phyloP scores from a whole-genome alignment of 2,329 filamentous ascomycete genomes.

The Camptophora hylomeconis region DNA sequence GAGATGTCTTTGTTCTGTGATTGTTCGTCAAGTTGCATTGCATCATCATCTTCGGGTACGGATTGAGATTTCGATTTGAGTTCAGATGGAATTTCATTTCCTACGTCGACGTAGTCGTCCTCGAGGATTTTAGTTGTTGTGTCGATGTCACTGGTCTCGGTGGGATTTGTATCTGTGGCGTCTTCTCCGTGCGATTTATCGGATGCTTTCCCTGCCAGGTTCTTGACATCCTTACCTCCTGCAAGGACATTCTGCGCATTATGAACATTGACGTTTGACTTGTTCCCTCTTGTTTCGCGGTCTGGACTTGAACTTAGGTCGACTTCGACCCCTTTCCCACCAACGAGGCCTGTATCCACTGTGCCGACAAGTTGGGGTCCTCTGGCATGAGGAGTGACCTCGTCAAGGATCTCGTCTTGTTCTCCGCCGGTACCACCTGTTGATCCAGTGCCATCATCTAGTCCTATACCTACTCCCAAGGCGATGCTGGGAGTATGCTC shows the following conservation, averaged over 20 bases:
- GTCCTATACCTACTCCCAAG: conserved; percentile 10
- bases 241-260: conserved; percentile 11
- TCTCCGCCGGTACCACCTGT: conserved; percentile 22
- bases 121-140: conserved; percentile 4
- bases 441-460: conserved; percentile 22
- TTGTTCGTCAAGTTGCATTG: neutral
- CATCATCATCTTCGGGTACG: neutral
- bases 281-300: conserved; percentile 5
- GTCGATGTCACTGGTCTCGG: conserved; percentile 5
- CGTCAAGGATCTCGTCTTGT: conserved; percentile 29
- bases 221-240: conserved; percentile 8
- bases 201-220: conserved; percentile 1
- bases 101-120: conserved; percentile 4
- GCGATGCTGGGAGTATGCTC: conserved; percentile 30
- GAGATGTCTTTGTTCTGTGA: neutral
- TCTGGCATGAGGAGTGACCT: conserved; percentile 56
- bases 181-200: no score
- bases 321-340: conserved; percentile 33
- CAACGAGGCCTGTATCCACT: conserved; percentile 71
- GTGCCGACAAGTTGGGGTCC: conserved; percentile 77
- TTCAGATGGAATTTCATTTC: conserved; percentile 1
- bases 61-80: neutral
- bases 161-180: no score
- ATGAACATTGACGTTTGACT: conserved; percentile 7
- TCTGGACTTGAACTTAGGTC: conserved; percentile 21